Percentiles rank a stretch among this genome's conserved stretches.
Conservation (phyloP, 108 stramenopile genomes). For the Nannochloropsis salina region DNA sequence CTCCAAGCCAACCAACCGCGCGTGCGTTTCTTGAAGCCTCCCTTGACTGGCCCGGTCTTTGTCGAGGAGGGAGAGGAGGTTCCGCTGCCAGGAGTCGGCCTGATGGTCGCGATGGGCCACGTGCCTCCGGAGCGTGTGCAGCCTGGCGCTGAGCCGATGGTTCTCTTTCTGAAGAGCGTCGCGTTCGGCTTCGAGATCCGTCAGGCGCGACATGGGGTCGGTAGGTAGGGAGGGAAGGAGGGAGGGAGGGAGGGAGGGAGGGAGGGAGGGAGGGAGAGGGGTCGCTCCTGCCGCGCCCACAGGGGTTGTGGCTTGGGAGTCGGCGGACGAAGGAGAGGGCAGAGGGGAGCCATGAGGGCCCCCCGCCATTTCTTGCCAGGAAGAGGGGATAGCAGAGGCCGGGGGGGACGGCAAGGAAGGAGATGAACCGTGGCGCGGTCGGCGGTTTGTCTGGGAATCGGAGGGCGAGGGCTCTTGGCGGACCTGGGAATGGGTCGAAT, state of each 20-base stretch:
- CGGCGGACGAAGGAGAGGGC: neutral
- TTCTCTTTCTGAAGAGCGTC: neutral
- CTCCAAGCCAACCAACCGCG: neutral
- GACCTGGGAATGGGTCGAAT: neutral
- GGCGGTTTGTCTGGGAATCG: no score
- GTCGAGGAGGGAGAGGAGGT: conserved; percentile 15
- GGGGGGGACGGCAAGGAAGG: no score
- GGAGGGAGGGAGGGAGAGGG: neutral
- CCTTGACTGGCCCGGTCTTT: neutral
- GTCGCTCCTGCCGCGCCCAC: no score
- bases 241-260: neutral
- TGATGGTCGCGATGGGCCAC: neutral
- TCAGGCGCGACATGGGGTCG: neutral
- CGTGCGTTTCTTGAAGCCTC: neutral
- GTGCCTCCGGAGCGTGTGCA: neutral
- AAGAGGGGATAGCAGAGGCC: neutral
- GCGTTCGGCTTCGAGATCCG: neutral
- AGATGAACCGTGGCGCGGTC: no score
- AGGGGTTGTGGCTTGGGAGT: neutral
- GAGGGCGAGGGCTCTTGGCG: no score
- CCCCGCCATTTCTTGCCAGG: neutral
- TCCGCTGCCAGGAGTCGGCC: neutral
- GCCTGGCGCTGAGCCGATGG: neutral
- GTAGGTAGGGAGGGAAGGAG: neutral
- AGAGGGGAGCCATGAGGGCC: neutral